Evolutionary conservation across 108 stramenopile species (phyloP).

Genomic region (Cylindrotheca closterium): DNA sequence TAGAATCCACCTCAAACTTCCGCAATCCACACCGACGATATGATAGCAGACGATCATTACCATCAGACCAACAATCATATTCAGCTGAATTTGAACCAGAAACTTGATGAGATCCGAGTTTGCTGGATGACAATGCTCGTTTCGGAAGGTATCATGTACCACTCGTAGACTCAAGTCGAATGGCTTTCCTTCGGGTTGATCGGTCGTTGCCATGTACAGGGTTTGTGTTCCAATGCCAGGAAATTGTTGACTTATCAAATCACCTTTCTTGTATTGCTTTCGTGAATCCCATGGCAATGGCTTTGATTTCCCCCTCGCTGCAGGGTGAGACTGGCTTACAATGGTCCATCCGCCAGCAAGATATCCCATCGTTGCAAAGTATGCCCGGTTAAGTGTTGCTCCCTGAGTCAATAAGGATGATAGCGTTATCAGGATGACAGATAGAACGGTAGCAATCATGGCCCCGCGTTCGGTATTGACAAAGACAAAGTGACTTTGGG

Average conservation of each 20-base stretch:
- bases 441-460: conserved; percentile 37
- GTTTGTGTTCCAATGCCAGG: conserved; percentile 24
- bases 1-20: conserved; percentile 26
- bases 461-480: conserved; percentile 37
- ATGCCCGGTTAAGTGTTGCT: conserved; percentile 58
- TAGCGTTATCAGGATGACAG: conserved; percentile 35
- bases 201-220: conserved; percentile 59
- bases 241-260: conserved; percentile 30
- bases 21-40: conserved; percentile 7
- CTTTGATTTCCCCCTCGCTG: not conserved
- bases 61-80: conserved; percentile 23
- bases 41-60: conserved; percentile 23
- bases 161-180: conserved; percentile 64
- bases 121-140: conserved; percentile 67
- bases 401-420: conserved; percentile 58
- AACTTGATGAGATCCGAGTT: conserved; percentile 50
- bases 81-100: conserved; percentile 43
- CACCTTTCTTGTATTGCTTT: conserved; percentile 72
- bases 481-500: conserved; percentile 31
- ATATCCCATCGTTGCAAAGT: conserved; percentile 73
- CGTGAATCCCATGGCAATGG: conserved; percentile 68
- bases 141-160: conserved; percentile 58
- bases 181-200: conserved; percentile 70
- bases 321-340: conserved; percentile 26
- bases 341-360: conserved; percentile 68